Evolutionary conservation across 23 red algal genomes (phyloP), one percentile per base, ranked within the genome.

Genomic region (Agarophyton chilense): DNA sequence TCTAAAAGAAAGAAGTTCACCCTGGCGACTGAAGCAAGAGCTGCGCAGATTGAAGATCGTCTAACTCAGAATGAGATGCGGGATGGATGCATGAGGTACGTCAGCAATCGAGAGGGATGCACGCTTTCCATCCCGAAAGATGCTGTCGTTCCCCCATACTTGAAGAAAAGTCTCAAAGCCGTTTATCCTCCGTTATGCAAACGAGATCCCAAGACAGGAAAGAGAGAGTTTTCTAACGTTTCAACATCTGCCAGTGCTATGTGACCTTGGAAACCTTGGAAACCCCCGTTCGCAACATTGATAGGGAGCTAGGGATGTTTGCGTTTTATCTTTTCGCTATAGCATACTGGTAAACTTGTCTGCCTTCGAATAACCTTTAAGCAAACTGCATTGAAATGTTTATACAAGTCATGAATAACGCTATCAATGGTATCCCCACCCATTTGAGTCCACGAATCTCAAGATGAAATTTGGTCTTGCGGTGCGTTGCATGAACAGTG

Each of bases 1-100:
- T 84, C 85, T 12, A 95, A 95, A 50, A 71, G 92, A 39, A 95
- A 95, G 54, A 95, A 90, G 81, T 34, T 79, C 8, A 72, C 79
- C 13, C 32, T 87, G 77, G 92, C 84, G 26, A 68, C 74, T 3
- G 92, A 90, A 55, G 85, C 61, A 50, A 52, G 65, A 25, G 92
- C 71, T 14, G 92, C 86, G 39, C 52, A 95, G 35, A 65, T 84
- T 40, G 81, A 79, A 41, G 70, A 57, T 19, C 75, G 78, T 60
- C 67, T 90, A 28, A 77, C 72, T 9, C 52, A 84, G 43, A 95
- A 95, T 81, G 81, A 86, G 35, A 58, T 77, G 71, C 68, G 91
- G 13, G 71, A 86, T 1, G 91, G 91, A 44, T 91, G 88, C 35
- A 74, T 73, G 46, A 64, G 88, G 38, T 91, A 67, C 52, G 62